phyloP scores from a whole-genome alignment of 2,329 filamentous ascomycete species.

The Macrophomina phaseolina region DNA sequence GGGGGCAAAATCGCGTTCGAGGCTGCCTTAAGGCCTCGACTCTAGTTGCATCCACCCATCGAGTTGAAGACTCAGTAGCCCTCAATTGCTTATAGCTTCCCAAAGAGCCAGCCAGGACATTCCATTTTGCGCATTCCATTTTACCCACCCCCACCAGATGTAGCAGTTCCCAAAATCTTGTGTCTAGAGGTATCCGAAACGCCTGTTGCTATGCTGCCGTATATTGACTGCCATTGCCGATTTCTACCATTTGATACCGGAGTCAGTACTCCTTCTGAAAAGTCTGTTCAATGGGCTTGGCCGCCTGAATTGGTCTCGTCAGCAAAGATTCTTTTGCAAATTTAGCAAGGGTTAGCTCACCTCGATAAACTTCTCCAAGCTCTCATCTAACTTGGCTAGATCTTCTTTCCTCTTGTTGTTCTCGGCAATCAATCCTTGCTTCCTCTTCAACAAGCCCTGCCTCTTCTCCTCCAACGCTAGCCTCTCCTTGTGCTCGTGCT shows the following conservation, averaged over 20 bases:
- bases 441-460: slow-evolving; percentile 66
- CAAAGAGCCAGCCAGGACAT: neutral
- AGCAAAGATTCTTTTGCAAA: neutral
- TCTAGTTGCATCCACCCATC: no score
- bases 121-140: neutral
- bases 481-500: slow-evolving; percentile 85
- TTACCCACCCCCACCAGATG: neutral
- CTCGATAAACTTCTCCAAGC: slow-evolving; percentile 93
- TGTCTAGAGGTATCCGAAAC: neutral
- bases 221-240: neutral
- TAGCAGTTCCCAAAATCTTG: neutral
- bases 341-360: slow-evolving; percentile 54
- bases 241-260: neutral
- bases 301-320: slow-evolving; percentile 62
- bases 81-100: no score
- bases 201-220: slow-evolving; percentile 7
- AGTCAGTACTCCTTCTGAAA: slow-evolving; percentile 72
- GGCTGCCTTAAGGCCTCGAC: no score
- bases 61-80: no score
- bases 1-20: no score
- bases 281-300: slow-evolving; percentile 84
- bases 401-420: slow-evolving; percentile 96
- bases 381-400: slow-evolving; percentile 85
- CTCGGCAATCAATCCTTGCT: slow-evolving; percentile 71
- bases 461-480: slow-evolving; percentile 84